Base-by-base conservation (phyloP, 2,329 filamentous ascomycete genomes). In the Diaporthe nobilis region DNA sequence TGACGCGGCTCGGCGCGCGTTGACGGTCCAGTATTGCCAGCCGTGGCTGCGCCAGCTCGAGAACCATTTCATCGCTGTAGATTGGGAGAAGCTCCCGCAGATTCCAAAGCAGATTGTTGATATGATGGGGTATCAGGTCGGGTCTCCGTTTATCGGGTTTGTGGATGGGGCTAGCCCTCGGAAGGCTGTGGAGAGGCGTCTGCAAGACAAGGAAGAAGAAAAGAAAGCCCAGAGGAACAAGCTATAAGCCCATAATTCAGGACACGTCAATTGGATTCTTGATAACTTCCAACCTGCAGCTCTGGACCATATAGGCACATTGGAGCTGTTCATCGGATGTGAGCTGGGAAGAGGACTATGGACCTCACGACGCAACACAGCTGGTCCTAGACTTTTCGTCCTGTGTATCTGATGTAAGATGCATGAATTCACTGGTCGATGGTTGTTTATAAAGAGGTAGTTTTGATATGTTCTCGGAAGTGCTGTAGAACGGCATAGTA, bases 21-120 rank as follows among this genome's bases (percentile, higher is more conserved):
- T 83, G 58, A 86, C 84, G 20, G 81, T 84, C n/a, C 84, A 85
- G 78, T 85, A 85, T 78, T 85, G 83, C 75, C 83, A 85, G 77
- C 84, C 84, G 7, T 88, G 81, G 81, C 81, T 84, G 34, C 77
- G 84, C n/a, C 80, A 82, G n/a, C 80, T 79, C 67, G 84, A 85
- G 77, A 85, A 85, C 68, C 81, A 83, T 78, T 81, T 82, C 9
- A 77, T 85, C 8, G 81, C 83, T 17, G 81, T 84, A 71, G 82
- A 83, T 17, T 68, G 72, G 42, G 39, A 73, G 17, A 65, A 55
- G 55, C 63, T 73, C n/a, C 71, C 71, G 5, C 67, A 77, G 34
- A 77, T 77, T 9, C 37, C 71, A 53, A 60, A 15, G 78, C 78
- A 55, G 77, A 78, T 55, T 72, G 73, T 68, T 74, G 74, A 49